Conservation (phyloP, 352 stramenopile species). For the Nothophytophthora sp. region DNA sequence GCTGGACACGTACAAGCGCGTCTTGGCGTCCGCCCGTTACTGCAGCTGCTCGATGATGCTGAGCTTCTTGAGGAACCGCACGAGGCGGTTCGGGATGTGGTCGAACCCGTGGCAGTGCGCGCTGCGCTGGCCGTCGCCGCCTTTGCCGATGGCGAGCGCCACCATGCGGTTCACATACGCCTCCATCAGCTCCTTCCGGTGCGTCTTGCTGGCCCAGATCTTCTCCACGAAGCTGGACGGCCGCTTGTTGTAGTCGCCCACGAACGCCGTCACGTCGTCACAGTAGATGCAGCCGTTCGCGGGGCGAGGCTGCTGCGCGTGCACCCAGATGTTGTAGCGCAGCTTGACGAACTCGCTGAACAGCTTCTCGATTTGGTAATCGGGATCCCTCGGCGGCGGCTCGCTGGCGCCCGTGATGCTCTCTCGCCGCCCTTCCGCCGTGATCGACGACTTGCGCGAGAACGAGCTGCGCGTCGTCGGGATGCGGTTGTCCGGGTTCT, state of each 20-base stretch:
- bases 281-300: constrained; percentile 35
- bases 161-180: constrained; percentile 36
- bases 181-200: constrained; percentile 32
- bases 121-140: constrained; percentile 31
- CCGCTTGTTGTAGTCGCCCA: constrained; percentile 28
- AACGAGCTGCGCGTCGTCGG: constrained; percentile 34
- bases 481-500: constrained; percentile 46
- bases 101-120: constrained; percentile 38
- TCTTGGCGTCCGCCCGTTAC: constrained; percentile 3
- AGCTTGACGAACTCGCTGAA: constrained; percentile 44
- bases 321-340: constrained; percentile 39
- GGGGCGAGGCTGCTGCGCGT: constrained; percentile 36
- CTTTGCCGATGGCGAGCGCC: constrained; percentile 28
- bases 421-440: constrained; percentile 1
- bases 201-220: constrained; percentile 28
- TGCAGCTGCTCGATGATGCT: constrained; percentile 24
- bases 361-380: constrained; percentile 41
- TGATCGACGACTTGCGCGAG: constrained; percentile 23
- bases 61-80: constrained; percentile 35
- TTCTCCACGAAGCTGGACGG: constrained; percentile 30
- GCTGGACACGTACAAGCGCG: too few relatives aligned
- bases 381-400: constrained; percentile 17
- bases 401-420: constrained; percentile 9
- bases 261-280: constrained; percentile 35
- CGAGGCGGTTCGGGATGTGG: constrained; percentile 38